These are phyloP conservation scores for Xylaria palmicola DNA, from an alignment of 495 filamentous ascomycete genomes.

Conservation along the genomic window DNA sequence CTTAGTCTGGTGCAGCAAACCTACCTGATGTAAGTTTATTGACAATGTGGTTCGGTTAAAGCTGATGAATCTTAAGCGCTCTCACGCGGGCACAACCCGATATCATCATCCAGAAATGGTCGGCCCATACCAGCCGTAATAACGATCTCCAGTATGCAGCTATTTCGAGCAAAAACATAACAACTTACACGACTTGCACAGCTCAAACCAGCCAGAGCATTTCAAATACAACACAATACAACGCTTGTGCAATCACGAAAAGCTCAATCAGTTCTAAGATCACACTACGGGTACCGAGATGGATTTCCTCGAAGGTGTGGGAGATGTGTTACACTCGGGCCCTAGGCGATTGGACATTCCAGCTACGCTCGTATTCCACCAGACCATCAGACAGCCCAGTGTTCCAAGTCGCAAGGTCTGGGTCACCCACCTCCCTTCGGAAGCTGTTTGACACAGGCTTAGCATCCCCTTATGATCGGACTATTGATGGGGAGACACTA, in stretches of 20 bases:
- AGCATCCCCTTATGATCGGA: background rate
- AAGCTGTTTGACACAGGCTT: background rate
- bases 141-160: background rate
- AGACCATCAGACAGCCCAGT: background rate
- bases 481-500: background rate
- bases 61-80: background rate
- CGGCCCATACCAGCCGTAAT: background rate
- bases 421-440: background rate
- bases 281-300: background rate
- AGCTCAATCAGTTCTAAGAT: background rate
- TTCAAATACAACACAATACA: background rate
- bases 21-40: background rate
- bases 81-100: background rate
- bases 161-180: too few relatives aligned
- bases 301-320: background rate
- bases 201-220: background rate
- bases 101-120: background rate
- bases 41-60: background rate
- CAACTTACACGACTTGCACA: background rate
- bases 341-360: background rate
- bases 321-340: background rate
- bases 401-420: background rate
- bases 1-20: background rate
- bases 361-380: background rate
- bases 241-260: background rate